Conservation (phyloP, 192 early-diverging fungal species). For the Mortierella hygrophila region DNA sequence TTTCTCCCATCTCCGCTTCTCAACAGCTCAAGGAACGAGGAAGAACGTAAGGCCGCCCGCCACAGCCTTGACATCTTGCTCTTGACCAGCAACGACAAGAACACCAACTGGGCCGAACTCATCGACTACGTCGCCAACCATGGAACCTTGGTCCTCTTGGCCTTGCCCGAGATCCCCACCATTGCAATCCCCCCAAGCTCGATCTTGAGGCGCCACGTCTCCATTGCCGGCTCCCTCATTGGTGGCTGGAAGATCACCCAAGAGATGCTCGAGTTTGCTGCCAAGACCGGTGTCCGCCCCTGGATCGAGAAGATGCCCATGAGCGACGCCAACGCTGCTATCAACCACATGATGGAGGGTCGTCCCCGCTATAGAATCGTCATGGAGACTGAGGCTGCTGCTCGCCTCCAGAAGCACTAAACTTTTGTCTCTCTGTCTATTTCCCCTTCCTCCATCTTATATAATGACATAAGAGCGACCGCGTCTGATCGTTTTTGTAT, state of each 20-base stretch:
- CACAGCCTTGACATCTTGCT: conserved; percentile 53
- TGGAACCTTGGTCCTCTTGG: conserved; percentile 76
- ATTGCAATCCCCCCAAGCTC: conserved; percentile 18
- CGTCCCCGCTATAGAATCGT: conserved; percentile 81
- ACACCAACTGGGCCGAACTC: conserved; percentile 62
- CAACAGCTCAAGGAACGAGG: conserved; percentile 39
- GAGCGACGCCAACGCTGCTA: conserved; percentile 71
- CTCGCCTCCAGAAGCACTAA: conserved; percentile 15
- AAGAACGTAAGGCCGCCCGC: conserved; percentile 30
- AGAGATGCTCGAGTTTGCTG: conserved; percentile 79
- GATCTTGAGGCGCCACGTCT: conserved; percentile 63
- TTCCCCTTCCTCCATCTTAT: neutral
- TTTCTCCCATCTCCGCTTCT: neutral
- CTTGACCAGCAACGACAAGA: conserved; percentile 41
- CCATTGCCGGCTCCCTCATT: conserved; percentile 76
- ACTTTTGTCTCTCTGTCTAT: neutral
- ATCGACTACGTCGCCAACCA: conserved; percentile 65
- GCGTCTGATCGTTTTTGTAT: neutral
- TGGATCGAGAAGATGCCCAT: conserved; percentile 76
- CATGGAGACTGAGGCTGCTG: conserved; percentile 68
- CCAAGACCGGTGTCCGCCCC: conserved; percentile 71
- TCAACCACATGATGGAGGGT: conserved; percentile 70
- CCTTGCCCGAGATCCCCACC: conserved; percentile 69
- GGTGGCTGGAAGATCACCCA: conserved; percentile 67
- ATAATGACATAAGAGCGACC: neutral